These are phyloP conservation scores for Pseudonitzschia multistriata DNA, from an alignment of 108 stramenopile genomes.

Conservation along the genomic window DNA sequence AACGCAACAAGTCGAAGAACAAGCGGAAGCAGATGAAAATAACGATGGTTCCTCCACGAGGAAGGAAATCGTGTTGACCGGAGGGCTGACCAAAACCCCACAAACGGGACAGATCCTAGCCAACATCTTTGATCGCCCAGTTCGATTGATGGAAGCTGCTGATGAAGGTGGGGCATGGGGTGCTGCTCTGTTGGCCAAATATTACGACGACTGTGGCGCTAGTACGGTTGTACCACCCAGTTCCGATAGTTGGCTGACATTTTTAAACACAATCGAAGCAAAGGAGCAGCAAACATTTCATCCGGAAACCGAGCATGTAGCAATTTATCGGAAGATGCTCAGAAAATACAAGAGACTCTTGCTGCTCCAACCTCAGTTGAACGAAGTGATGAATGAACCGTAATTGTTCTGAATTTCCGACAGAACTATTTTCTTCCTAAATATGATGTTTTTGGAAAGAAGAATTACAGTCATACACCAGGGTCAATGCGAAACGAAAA, in stretches of 20 bases:
- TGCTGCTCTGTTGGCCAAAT: conserved; percentile 45
- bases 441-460: too few species aligned
- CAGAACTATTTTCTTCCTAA: too few species aligned
- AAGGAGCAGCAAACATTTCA: conserved; percentile 16
- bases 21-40: neutral
- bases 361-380: conserved; percentile 13
- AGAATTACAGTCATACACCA: too few species aligned
- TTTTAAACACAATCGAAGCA: conserved; percentile 23
- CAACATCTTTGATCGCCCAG: conserved; percentile 43
- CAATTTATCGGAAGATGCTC: conserved; percentile 7
- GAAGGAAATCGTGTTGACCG: conserved; percentile 41
- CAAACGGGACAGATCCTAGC: conserved; percentile 54
- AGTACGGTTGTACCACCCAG: neutral
- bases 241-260: conserved; percentile 21
- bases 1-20: conserved; percentile 24
- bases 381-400: conserved; percentile 19
- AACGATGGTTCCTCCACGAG: neutral
- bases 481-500: too few species aligned
- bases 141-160: conserved; percentile 31
- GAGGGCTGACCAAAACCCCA: conserved; percentile 47
- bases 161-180: conserved; percentile 56
- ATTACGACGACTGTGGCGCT: conserved; percentile 6
- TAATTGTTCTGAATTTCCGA: too few species aligned
- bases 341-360: conserved; percentile 25
- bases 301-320: conserved; percentile 12